These are phyloP conservation scores for Rhodotorula diobovata DNA, from an alignment of 768 basidiomycete genomes.

Conservation along the genomic window DNA sequence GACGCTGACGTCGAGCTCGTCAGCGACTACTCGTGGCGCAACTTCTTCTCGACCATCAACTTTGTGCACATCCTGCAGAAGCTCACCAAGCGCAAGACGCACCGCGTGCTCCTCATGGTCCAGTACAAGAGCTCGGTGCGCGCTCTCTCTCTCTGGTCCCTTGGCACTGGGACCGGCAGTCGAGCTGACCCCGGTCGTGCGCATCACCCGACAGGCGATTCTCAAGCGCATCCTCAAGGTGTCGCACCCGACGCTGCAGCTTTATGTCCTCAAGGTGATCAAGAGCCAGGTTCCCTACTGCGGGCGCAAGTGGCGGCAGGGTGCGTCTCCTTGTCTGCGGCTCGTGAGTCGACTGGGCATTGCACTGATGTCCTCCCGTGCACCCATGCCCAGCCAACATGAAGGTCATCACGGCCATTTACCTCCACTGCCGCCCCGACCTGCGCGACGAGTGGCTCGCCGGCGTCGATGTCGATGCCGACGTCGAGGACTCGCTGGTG, in stretches of 20 bases:
- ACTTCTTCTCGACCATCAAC: slow-evolving; percentile 95
- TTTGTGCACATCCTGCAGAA: slow-evolving; percentile 98
- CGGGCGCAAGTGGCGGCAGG: slow-evolving; percentile 95
- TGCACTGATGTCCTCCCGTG: too few species aligned
- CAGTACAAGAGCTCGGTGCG: slow-evolving; percentile 96
- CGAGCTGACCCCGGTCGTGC: too few species aligned
- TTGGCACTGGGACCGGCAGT: not conserved
- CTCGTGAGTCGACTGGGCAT: too few species aligned
- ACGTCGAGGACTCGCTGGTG: slow-evolving; percentile 78
- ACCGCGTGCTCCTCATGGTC: slow-evolving; percentile 90
- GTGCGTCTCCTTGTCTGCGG: slow-evolving; percentile 55
- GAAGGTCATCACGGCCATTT: slow-evolving; percentile 99
- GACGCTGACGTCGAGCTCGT: slow-evolving; percentile 79
- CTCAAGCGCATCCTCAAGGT: slow-evolving; percentile 91
- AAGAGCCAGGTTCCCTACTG: slow-evolving; percentile 99
- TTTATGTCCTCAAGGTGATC: slow-evolving; percentile 92
- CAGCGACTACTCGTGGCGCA: slow-evolving; percentile 92
- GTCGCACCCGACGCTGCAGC: slow-evolving; percentile 85
- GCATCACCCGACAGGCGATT: slow-evolving; percentile 69
- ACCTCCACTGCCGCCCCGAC: slow-evolving; percentile 93
- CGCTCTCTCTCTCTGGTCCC: slow-evolving; percentile 2
- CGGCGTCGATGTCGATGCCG: slow-evolving; percentile 84
- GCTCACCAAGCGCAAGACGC: slow-evolving; percentile 85
- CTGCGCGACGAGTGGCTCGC: slow-evolving; percentile 96
- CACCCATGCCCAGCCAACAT: slow-evolving; percentile 71